A percentile compares a stretch with the other conserved stretches of the same genome.
Evolutionary conservation across 2,329 filamentous ascomycete species (phyloP).

Genomic region (Knoxdaviesia proteae): DNA sequence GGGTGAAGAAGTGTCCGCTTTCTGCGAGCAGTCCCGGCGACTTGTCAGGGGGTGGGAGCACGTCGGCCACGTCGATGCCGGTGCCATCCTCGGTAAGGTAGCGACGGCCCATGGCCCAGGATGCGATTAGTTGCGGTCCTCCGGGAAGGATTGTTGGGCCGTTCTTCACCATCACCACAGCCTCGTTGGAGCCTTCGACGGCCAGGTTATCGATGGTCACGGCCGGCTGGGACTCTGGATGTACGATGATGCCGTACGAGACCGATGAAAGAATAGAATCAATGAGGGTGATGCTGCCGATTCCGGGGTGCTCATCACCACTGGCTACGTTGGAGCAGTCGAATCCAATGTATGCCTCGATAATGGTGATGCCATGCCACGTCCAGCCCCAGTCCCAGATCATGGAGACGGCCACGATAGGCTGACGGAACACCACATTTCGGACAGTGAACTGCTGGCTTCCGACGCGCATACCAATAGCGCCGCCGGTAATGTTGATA

Average conservation of each 20-base stretch:
- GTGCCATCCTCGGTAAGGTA: conserved; percentile 28
- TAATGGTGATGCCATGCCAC: conserved; percentile 1
- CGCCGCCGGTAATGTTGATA: conserved; percentile 38
- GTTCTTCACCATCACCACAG: too few species aligned
- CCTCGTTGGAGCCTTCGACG: too few species aligned
- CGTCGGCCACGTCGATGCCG: conserved; percentile 36
- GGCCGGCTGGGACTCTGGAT: too few species aligned
- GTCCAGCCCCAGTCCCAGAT: conserved; percentile 61
- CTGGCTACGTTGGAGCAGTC: too few species aligned
- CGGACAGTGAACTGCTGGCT: conserved; percentile 51
- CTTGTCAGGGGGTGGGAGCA: conserved; percentile 33
- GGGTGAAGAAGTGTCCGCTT: conserved; percentile 53
- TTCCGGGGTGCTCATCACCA: too few species aligned
- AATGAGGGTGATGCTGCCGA: too few species aligned
- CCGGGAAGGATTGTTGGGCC: too few species aligned
- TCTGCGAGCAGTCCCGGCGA: conserved; percentile 42
- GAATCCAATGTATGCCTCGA: too few species aligned
- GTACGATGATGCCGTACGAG: too few species aligned
- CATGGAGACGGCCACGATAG: conserved; percentile 37
- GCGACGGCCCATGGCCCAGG: conserved; percentile 61
- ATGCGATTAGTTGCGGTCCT: conserved; percentile 21
- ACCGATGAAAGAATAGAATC: too few species aligned
- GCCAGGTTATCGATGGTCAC: too few species aligned
- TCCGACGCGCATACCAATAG: conserved; percentile 13
- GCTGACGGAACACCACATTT: conserved; percentile 41